Base-by-base conservation (phyloP, 108 stramenopile genomes). In the Fragilaria crotonensis region DNA sequence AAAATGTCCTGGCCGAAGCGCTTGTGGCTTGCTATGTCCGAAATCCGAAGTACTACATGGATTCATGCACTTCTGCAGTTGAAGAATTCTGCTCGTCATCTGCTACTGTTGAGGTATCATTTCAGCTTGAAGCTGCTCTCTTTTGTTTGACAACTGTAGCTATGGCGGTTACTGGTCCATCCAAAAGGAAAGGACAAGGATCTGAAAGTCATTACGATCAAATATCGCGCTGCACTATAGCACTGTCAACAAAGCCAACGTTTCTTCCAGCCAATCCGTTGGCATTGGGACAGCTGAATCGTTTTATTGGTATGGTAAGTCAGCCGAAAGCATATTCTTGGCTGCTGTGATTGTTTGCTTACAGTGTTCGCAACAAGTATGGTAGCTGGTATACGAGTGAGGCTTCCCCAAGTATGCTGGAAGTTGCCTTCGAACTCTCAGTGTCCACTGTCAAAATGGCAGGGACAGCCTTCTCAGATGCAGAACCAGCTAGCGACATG, bases 81-180 rank as follows among this genome's bases (percentile, higher is more conserved):
- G 84, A 89, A 70, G 87, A 89, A 55, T 89, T 89, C 50, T 81
- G 83, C 44, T 53, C 64, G 17, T 59, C 66, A 18, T 57, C 41
- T 17, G 36, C 54, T 25, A 50, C 72, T 2, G 53, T 64, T 9
- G 67, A 85, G 45, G 51, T 78, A 4, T 77, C 77, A 20, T 81
- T 83, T 45, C 87, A 89, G 47, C 46, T 89, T 5, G 87, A 89
- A 49, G 87, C 87, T 4, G 87, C 84, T 4, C 32, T 89, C 17
- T 85, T 81, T 62, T 89, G 87, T 58, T 52, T 89, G 23, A 57
- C 65, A 27, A 73, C 72, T 31, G 77, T 85, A 3, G 60, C 77
- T 14, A 45, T 51, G 19, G 63, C 26, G 18, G 49, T 56, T n/a
- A 48, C n/a, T 46, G 21, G 26, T 18, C 27, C 9, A 32, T 20